A percentile compares a stretch with the other conserved stretches of the same genome.
Conservation (phyloP, 768 basidiomycete species). For the Boletus speciosus region DNA sequence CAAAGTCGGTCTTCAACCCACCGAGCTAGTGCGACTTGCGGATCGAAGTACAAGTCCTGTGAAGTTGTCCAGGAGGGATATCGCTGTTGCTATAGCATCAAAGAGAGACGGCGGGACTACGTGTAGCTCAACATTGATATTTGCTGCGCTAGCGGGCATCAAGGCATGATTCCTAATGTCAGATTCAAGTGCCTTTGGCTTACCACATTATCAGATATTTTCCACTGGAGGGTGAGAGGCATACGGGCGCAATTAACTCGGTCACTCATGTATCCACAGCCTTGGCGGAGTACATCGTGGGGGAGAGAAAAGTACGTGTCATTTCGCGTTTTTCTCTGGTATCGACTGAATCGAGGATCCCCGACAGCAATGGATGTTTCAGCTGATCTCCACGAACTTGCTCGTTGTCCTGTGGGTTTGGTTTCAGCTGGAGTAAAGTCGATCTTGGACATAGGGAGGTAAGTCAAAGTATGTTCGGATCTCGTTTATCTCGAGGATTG, state of each 20-base stretch:
- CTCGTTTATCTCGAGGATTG: not conserved
- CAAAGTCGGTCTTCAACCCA: conserved; percentile 73
- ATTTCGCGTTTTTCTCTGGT: not conserved
- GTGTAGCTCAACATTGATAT: conserved; percentile 69
- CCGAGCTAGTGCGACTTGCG: conserved; percentile 68
- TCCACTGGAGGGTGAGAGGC: conserved; percentile 81
- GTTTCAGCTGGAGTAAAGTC: conserved; percentile 94
- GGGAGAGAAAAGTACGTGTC: conserved; percentile 56
- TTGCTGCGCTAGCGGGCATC: conserved; percentile 80
- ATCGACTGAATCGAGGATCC: not conserved
- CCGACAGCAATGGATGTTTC: conserved; percentile 91
- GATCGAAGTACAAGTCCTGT: conserved; percentile 44
- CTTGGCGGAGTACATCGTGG: conserved; percentile 85
- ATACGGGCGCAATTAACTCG: not conserved
- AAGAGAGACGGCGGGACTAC: conserved; percentile 79
- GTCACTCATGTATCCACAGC: conserved; percentile 31
- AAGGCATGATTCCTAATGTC: conserved; percentile 45
- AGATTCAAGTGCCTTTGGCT: conserved; percentile 4
- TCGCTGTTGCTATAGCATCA: conserved; percentile 68
- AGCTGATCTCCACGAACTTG: conserved; percentile 87
- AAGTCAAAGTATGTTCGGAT: not conserved
- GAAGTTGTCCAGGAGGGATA: conserved; percentile 78
- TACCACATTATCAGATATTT: conserved; percentile 55
- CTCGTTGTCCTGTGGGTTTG: conserved; percentile 85
- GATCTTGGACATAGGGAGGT: conserved; percentile 89